These are phyloP conservation scores for Stropharia rugosoannulata DNA, from an alignment of 768 basidiomycete species.

Conservation along the genomic window DNA sequence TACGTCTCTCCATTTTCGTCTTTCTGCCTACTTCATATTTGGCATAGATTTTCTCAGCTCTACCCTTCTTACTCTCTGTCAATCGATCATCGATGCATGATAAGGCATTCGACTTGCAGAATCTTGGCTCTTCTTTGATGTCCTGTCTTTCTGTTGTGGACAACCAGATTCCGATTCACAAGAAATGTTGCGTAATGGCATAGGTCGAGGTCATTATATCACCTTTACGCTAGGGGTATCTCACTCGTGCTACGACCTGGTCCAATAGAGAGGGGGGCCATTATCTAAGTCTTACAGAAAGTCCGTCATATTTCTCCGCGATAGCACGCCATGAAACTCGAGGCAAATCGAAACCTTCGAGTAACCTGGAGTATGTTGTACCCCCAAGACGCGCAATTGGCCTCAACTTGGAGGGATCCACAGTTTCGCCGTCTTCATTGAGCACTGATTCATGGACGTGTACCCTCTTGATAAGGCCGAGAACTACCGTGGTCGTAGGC, in stretches of 20 bases:
- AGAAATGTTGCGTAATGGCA: background rate
- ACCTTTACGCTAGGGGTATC: background rate
- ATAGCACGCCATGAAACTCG: conserved; percentile 35
- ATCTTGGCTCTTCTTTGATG: background rate
- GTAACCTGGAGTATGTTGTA: conserved; percentile 43
- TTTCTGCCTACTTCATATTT: background rate
- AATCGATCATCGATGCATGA: conserved; percentile 11
- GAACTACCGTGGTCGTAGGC: conserved; percentile 42
- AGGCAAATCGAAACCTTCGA: conserved; percentile 50
- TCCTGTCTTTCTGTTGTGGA: background rate
- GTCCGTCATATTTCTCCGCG: conserved; percentile 23
- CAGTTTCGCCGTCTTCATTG: conserved; percentile 32
- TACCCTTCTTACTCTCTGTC: background rate
- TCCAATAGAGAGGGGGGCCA: background rate
- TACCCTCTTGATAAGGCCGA: conserved; percentile 54
- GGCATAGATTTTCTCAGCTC: background rate
- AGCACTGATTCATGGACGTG: conserved; percentile 53
- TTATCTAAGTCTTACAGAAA: conserved; percentile 10
- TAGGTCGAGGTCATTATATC: background rate
- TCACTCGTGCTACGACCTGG: background rate
- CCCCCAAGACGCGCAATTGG: conserved; percentile 57
- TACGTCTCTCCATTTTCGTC: background rate
- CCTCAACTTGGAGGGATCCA: conserved; percentile 49
- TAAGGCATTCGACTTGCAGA: conserved; percentile 1
- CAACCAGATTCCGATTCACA: background rate